Evolutionary conservation across 139 green algal species (phyloP).

Genomic region (Pleodorina starrii): DNA sequence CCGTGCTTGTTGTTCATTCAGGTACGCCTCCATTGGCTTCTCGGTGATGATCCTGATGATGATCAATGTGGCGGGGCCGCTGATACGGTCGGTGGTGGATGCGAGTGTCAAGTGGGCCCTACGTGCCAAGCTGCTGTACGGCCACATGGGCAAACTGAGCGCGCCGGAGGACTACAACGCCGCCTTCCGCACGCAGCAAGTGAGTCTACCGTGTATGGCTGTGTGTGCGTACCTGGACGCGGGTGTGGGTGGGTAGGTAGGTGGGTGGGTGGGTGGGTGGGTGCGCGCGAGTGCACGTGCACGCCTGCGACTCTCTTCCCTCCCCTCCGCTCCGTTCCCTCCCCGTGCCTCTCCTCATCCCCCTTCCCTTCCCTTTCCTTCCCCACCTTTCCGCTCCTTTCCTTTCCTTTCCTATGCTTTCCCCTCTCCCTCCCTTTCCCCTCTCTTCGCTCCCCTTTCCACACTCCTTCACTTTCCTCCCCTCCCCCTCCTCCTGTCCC

Average conservation of each 20-base stretch:
- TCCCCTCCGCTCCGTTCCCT: too few species aligned
- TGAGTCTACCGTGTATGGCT: background rate
- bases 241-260: too few species aligned
- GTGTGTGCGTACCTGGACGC: too few species aligned
- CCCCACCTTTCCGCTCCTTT: background rate
- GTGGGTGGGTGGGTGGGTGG: too few species aligned
- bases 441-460: background rate
- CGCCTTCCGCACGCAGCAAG: constrained; percentile 16
- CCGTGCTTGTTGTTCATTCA: too few species aligned
- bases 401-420: background rate
- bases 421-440: background rate
- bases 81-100: background rate
- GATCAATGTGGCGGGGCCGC: constrained; percentile 45
- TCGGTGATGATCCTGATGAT: constrained; percentile 56
- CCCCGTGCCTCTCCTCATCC: too few species aligned
- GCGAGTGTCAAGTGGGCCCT: background rate
- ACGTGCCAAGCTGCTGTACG: background rate
- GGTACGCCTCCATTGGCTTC: constrained; percentile 65
- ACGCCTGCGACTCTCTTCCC: too few species aligned
- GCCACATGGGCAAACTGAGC: constrained; percentile 8
- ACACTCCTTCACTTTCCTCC: too few species aligned
- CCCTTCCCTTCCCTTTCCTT: too few species aligned
- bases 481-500: background rate
- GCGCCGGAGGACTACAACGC: constrained; percentile 38
- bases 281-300: too few species aligned